These are phyloP conservation scores for Crotalaria pallida DNA, from an alignment of 306 rosid genomes.

Conservation along the genomic window DNA sequence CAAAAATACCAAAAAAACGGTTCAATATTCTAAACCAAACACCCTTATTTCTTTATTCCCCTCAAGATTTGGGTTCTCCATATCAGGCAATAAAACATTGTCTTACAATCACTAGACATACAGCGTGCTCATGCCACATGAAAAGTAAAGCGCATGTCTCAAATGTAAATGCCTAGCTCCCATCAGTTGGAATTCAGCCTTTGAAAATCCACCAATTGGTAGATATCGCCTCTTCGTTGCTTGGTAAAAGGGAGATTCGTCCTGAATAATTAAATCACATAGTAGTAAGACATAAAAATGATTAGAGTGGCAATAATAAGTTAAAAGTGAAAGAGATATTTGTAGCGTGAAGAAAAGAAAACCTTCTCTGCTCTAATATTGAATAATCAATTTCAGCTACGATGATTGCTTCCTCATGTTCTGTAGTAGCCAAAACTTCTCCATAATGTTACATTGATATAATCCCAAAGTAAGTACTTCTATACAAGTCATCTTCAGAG, in stretches of 20 bases:
- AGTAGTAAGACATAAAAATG: background rate
- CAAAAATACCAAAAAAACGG: no score
- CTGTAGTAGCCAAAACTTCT: no score
- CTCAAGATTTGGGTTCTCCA: slow-evolving; percentile 1
- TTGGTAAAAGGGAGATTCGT: slow-evolving; percentile 68
- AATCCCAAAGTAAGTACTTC: no score
- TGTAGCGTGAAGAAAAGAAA: slow-evolving; percentile 9
- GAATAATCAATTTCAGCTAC: no score
- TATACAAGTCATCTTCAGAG: no score
- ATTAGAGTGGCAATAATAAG: background rate
- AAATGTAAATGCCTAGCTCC: no score
- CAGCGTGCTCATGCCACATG: background rate
- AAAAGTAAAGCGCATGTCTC: background rate
- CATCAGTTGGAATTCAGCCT: no score
- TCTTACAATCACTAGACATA: background rate
- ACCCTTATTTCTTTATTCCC: slow-evolving; percentile 10
- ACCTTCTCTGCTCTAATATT: slow-evolving; percentile 89
- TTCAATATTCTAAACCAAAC: no score
- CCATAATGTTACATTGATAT: no score
- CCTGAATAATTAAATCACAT: slow-evolving; percentile 45
- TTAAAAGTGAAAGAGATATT: background rate
- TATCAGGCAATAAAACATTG: slow-evolving; percentile 6
- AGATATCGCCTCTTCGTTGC: slow-evolving; percentile 90
- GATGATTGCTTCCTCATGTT: no score
- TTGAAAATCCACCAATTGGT: no score